Base-by-base conservation (phyloP, 192 early-diverging fungal genomes). In the Glomus cerebriforme region DNA sequence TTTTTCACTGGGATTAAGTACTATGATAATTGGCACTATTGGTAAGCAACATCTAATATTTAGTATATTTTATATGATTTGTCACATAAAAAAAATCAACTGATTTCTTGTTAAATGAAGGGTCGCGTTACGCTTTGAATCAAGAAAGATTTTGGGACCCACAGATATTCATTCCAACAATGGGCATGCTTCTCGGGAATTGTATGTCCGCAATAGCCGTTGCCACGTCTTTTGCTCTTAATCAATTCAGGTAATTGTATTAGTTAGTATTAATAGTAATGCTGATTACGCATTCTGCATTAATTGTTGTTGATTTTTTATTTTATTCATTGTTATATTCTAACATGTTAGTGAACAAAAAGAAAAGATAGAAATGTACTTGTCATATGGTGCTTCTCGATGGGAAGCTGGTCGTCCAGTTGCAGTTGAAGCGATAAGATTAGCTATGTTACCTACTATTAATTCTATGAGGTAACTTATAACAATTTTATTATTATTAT, bases 151-250 rank as follows among this genome's bases (percentile, higher is more conserved):
- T 93, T 68, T 93, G 88, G 79, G 83, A 87, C 19, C 92, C 95
- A 7, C 85, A 84, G 26, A 89, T 92, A 81, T 97, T 95, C 73
- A 93, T 97, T 62, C 94, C 95, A n/a, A 94, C 92, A 0, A 84
- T 97, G 8, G 96, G 94, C 34, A 97, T 97, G 96, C 81, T 97
- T 37, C 88, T 96, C 19, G 95, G 94, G 37, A 96, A 94, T 79
- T 84, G 88, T 58, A 92, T 95, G 89, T 90, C 89, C 13, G 92
- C 90, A 22, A 88, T 91, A 54, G 89, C 92, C 15, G 83, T 95
- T 63, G 93, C 90, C 0, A 85, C 91, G 68, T 85, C 88, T 22
- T 73, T 83, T 8, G 89, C 89, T 24, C 85, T 93, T 74, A 87
- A 85, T 47, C 87, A 90, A 45, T 78, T 93, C 34, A 90, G 89